Percentiles rank a stretch among this genome's conserved stretches.
Evolutionary conservation across 2,329 filamentous ascomycete species (phyloP).

Genomic region (Penicillium sp.): DNA sequence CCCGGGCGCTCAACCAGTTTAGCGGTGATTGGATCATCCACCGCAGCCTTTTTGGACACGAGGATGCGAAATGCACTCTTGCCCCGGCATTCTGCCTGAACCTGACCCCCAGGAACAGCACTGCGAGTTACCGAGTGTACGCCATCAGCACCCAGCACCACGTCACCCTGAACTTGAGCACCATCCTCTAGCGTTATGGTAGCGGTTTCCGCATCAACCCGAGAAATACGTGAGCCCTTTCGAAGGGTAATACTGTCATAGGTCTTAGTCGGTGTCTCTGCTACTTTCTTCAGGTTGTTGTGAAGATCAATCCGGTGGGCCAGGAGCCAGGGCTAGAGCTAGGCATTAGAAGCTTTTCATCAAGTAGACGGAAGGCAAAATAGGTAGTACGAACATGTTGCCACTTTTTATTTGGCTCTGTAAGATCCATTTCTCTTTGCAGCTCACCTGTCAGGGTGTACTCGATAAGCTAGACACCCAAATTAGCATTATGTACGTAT

Average conservation of each 20-base stretch:
- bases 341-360: neutral
- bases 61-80: conserved; percentile 58
- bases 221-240: conserved; percentile 42
- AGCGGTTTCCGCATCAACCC: conserved; percentile 40
- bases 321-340: conserved; percentile 45
- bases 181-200: conserved; percentile 47
- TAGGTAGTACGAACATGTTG: conserved; percentile 23
- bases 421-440: conserved; percentile 27
- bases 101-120: conserved; percentile 15
- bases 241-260: conserved; percentile 31
- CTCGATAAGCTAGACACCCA: conserved; percentile 29
- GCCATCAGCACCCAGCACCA: conserved; percentile 55
- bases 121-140: conserved; percentile 38
- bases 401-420: conserved; percentile 23
- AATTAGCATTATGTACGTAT: conserved; percentile 9
- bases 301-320: conserved; percentile 54
- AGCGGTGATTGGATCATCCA: conserved; percentile 37
- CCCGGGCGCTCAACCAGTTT: conserved; percentile 36
- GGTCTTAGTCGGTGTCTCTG: conserved; percentile 39
- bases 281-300: conserved; percentile 44
- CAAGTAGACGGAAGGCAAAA: neutral
- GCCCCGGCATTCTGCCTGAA: conserved; percentile 45
- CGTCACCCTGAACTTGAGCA: conserved; percentile 41
- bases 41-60: conserved; percentile 43
- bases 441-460: conserved; percentile 35